These are phyloP conservation scores for Anthracocystis panici-leucophaei DNA, from an alignment of 1,284 basidiomycete species.

Conservation along the genomic window DNA sequence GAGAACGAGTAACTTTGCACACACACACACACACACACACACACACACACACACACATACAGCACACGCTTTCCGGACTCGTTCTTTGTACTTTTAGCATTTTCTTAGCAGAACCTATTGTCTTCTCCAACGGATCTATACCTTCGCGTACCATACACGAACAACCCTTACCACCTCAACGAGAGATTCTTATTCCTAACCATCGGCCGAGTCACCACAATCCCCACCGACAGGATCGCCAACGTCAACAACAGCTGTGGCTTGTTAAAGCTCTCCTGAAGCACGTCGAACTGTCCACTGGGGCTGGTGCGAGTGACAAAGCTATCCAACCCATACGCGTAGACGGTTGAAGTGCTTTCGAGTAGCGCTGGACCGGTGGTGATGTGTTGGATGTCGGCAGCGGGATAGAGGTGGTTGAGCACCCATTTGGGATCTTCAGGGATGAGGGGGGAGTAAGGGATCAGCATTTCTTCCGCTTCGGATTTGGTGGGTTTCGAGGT, in stretches of 20 bases:
- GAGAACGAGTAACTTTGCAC: not conserved
- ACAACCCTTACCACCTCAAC: conserved; percentile 18
- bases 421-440: conserved; percentile 80
- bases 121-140: not conserved
- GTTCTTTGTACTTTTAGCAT: conserved; percentile 5
- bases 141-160: too few species aligned
- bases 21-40: too few species aligned
- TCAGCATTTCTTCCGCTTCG: conserved; percentile 86
- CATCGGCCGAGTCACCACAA: conserved; percentile 75
- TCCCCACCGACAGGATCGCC: conserved; percentile 78
- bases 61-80: not conserved
- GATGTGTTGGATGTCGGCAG: conserved; percentile 72
- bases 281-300: conserved; percentile 89
- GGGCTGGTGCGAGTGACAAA: conserved; percentile 87
- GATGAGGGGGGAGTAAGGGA: conserved; percentile 85
- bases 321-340: conserved; percentile 86
- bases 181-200: conserved; percentile 42
- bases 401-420: conserved; percentile 79
- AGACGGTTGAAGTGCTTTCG: conserved; percentile 90
- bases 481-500: conserved; percentile 78
- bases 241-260: conserved; percentile 88
- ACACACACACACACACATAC: too few species aligned
- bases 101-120: not conserved
- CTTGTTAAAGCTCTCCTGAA: conserved; percentile 84
- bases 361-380: conserved; percentile 84